These are phyloP conservation scores for Trapa incisa DNA, from an alignment of 345 rosid species.

Conservation along the genomic window DNA sequence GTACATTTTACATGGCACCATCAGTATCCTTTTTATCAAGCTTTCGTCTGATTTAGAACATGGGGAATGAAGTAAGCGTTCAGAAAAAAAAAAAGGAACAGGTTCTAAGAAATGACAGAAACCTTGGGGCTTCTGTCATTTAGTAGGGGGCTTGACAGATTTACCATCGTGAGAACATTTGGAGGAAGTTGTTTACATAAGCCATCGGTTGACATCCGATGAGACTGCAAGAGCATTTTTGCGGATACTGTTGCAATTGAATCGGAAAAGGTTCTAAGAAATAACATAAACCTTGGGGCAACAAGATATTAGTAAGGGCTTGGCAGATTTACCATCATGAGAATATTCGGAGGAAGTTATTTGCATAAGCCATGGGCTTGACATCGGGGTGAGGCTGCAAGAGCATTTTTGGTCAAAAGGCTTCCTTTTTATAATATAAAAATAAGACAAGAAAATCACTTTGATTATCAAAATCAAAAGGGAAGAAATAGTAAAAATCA, in stretches of 20 bases:
- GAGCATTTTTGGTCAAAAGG: background rate
- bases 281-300: no score
- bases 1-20: slow-evolving; percentile 1
- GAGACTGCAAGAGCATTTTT: no score
- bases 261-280: no score
- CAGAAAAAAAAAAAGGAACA: background rate
- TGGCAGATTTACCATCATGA: background rate
- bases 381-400: slow-evolving; percentile 94
- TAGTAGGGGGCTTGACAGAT: no score
- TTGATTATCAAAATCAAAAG: no score
- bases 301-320: background rate
- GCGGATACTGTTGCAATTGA: no score
- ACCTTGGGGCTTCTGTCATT: no score
- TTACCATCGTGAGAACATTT: no score
- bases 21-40: background rate
- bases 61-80: background rate
- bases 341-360: slow-evolving; percentile 70
- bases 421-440: background rate
- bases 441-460: background rate
- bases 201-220: no score
- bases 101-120: no score
- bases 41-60: background rate
- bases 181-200: no score
- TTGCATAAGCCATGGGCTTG: slow-evolving; percentile 99
- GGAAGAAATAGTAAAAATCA: background rate